Evolutionary conservation across 306 rosid species (phyloP).

Genomic region (Adenanthera pavonina): DNA sequence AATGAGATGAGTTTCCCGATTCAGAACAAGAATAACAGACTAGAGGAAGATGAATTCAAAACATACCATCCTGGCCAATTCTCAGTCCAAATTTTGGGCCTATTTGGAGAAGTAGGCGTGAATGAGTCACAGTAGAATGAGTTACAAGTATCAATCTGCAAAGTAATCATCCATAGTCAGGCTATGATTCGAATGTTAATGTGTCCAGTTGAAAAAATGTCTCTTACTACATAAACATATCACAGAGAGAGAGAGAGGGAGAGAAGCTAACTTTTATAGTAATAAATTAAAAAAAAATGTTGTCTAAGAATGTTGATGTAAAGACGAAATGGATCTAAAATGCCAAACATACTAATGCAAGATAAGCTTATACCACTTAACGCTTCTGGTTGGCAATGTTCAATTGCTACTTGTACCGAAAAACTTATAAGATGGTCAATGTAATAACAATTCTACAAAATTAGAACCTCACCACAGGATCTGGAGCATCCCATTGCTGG

Average conservation of each 20-base stretch:
- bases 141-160: conserved; percentile 93
- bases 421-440: background rate
- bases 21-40: conserved; percentile 33
- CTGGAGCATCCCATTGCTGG: conserved; percentile 97
- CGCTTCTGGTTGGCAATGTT: background rate
- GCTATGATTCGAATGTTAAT: conserved; percentile 23
- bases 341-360: conserved; percentile 10
- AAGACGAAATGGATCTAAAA: background rate
- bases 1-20: conserved; percentile 12
- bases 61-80: conserved; percentile 98
- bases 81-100: conserved; percentile 97
- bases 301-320: conserved; percentile 23
- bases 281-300: background rate
- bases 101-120: conserved; percentile 79
- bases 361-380: conserved; percentile 5
- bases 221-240: conserved; percentile 23
- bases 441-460: conserved; percentile 27
- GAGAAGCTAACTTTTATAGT: background rate
- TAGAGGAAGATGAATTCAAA: conserved; percentile 25
- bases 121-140: conserved; percentile 91
- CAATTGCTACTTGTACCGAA: conserved; percentile 28
- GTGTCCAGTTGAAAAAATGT: conserved; percentile 19
- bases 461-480: conserved; percentile 71
- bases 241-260: background rate
- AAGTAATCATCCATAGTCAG: conserved; percentile 39